phyloP scores from a whole-genome alignment of 108 stramenopile genomes.

The Cylindrotheca fusiformis region DNA sequence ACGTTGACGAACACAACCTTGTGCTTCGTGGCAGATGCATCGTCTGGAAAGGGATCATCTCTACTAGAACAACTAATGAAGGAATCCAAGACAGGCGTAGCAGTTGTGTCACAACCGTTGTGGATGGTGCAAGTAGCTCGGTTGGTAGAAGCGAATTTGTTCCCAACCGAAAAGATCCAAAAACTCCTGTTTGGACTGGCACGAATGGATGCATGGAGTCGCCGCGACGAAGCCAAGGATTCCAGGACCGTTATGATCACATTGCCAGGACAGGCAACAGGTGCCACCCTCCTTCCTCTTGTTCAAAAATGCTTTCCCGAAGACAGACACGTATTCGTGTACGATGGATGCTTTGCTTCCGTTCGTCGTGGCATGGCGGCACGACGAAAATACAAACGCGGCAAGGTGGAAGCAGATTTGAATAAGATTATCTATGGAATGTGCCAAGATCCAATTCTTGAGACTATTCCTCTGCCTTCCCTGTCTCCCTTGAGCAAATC shows the following conservation, averaged over 20 bases:
- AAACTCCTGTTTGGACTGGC: constrained; percentile 66
- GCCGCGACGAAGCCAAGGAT: constrained; percentile 36
- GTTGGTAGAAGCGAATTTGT: constrained; percentile 32
- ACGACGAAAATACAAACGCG: not conserved
- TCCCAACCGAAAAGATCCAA: constrained; percentile 34
- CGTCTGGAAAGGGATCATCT: constrained; percentile 27
- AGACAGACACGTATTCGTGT: constrained; percentile 80
- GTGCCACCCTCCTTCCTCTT: constrained; percentile 60
- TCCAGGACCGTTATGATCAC: constrained; percentile 61
- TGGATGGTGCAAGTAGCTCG: constrained; percentile 75
- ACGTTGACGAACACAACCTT: constrained; percentile 42
- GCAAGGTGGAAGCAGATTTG: constrained; percentile 2
- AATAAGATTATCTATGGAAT: constrained; percentile 11
- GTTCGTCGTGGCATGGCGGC: constrained; percentile 33
- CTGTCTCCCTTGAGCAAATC: constrained; percentile 34
- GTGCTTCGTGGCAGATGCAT: constrained; percentile 86
- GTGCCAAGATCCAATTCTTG: constrained; percentile 32
- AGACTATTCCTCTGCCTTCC: constrained; percentile 30
- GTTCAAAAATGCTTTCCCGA: constrained; percentile 70
- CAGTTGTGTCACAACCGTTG: constrained; percentile 39
- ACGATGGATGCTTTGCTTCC: constrained; percentile 64
- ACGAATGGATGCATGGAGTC: constrained; percentile 76
- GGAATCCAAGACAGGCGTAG: constrained; percentile 27
- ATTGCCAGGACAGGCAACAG: constrained; percentile 66
- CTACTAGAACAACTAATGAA: constrained; percentile 33